Evolutionary conservation across 441 rosid species (phyloP).

Genomic region (Euphorbia corollata): DNA sequence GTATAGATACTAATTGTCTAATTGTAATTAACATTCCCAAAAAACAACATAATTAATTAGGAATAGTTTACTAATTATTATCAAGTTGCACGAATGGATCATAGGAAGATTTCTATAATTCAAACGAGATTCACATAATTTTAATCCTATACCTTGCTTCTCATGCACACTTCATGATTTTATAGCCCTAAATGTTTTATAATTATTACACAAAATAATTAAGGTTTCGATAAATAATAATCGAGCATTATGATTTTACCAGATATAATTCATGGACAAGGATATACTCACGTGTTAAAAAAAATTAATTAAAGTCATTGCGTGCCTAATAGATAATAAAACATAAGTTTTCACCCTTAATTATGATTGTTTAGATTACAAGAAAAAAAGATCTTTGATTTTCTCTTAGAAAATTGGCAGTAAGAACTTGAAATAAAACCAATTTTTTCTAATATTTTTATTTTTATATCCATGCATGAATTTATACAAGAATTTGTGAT

Average conservation of each 20-base stretch:
- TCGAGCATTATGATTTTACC: conserved; percentile 20
- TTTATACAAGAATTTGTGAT: not conserved
- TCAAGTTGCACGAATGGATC: conserved; percentile 16
- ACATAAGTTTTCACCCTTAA: not conserved
- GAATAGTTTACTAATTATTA: conserved; percentile 8
- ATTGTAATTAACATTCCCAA: not conserved
- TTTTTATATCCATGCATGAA: not conserved
- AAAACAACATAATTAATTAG: not conserved
- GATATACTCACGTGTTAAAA: conserved; percentile 4
- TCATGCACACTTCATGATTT: conserved; percentile 33
- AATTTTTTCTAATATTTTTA: not conserved
- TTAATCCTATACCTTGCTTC: conserved; percentile 25
- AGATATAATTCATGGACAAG: conserved; percentile 6
- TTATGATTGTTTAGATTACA: too few species aligned
- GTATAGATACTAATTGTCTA: not conserved
- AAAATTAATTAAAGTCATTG: conserved; percentile 11
- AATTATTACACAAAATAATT: conserved; percentile 18
- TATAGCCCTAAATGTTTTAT: conserved; percentile 15
- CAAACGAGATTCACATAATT: conserved; percentile 22
- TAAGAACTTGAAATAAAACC: too few species aligned
- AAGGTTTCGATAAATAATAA: conserved; percentile 15
- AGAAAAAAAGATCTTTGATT: too few species aligned
- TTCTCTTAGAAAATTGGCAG: too few species aligned
- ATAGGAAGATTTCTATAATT: conserved; percentile 2
- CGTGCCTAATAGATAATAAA: conserved; percentile 9